Evolutionary conservation across 2,329 filamentous ascomycete species (phyloP).

Genomic region (Colletotrichum tofieldiae): DNA sequence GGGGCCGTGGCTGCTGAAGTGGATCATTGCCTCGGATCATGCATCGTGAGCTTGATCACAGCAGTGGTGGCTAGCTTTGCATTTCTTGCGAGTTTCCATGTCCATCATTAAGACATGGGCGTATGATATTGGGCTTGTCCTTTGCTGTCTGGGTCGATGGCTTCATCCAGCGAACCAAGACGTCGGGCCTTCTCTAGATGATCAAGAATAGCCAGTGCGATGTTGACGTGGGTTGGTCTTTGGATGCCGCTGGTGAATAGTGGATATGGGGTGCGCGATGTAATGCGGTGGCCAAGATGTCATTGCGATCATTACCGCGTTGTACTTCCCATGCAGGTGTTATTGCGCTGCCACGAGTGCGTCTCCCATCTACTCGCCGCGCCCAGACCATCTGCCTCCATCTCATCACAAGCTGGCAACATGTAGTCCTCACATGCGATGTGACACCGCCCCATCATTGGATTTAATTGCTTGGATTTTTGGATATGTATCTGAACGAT

Average conservation of each 20-base stretch:
- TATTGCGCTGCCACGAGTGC: neutral
- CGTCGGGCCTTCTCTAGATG: neutral
- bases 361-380: neutral
- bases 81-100: neutral
- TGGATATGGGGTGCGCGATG: neutral
- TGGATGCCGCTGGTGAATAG: neutral
- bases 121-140: neutral
- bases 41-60: neutral
- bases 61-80: neutral
- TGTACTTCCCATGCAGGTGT: neutral
- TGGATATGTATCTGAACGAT: slow-evolving; percentile 33
- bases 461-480: slow-evolving; percentile 33
- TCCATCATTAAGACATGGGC: no score
- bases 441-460: neutral
- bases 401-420: neutral
- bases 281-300: neutral
- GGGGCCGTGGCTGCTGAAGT: slow-evolving; percentile 10
- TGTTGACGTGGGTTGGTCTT: neutral
- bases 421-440: neutral
- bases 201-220: neutral
- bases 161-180: neutral
- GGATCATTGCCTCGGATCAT: no score
- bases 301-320: no score
- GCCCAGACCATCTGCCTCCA: neutral
- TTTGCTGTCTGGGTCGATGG: neutral